Evolutionary conservation across 306 rosid genomes (phyloP).

Genomic region (Oxytropis ochrocephala): DNA sequence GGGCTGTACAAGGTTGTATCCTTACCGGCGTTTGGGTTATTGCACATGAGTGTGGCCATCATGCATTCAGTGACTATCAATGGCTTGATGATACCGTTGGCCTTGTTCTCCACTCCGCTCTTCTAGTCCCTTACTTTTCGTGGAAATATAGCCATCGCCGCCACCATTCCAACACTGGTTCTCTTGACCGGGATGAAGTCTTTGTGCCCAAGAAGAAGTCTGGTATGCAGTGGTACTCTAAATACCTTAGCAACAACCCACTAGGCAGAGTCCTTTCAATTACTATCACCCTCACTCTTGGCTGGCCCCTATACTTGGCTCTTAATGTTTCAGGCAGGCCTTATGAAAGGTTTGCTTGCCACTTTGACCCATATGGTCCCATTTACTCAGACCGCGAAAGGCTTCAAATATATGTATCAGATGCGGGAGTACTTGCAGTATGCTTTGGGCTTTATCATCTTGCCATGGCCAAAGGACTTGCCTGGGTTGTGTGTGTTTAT

Average conservation of each 20-base stretch:
- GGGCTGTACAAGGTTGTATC: conserved; percentile 72
- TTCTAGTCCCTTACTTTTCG: conserved; percentile 90
- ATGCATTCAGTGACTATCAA: conserved; percentile 89
- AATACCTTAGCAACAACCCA: conserved; percentile 83
- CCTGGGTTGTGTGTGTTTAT: conserved; percentile 72
- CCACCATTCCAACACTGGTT: conserved; percentile 88
- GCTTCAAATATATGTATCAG: conserved; percentile 66
- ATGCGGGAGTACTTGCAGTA: conserved; percentile 59
- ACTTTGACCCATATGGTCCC: conserved; percentile 80
- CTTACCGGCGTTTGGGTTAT: conserved; percentile 94
- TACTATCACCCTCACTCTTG: conserved; percentile 57
- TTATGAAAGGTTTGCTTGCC: conserved; percentile 76
- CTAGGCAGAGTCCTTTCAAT: conserved; percentile 59
- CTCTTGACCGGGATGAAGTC: conserved; percentile 87
- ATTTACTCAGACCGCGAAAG: conserved; percentile 74
- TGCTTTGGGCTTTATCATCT: conserved; percentile 52
- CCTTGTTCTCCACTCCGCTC: conserved; percentile 75
- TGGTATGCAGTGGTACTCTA: conserved; percentile 46
- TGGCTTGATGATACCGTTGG: conserved; percentile 96
- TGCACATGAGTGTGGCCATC: conserved; percentile 98
- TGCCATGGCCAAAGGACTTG: conserved; percentile 55
- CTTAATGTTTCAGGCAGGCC: conserved; percentile 90
- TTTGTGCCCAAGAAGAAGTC: conserved; percentile 79
- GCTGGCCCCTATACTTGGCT: conserved; percentile 86
- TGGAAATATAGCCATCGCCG: conserved; percentile 99